phyloP scores from a whole-genome alignment of 805 yeast species.

The Candida pini region DNA sequence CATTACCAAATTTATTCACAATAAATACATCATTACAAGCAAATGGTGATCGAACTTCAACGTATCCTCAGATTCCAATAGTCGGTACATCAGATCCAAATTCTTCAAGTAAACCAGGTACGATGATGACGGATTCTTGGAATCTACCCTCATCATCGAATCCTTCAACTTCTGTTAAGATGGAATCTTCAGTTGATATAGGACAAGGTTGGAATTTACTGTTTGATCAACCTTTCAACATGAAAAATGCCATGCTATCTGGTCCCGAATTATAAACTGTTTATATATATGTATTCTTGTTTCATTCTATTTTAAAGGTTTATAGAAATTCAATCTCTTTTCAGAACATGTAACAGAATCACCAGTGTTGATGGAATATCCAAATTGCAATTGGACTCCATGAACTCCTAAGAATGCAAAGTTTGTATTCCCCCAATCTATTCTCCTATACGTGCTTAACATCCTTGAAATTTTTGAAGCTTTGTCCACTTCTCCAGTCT shows the following conservation, averaged over 20 bases:
- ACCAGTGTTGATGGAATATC: conserved; percentile 16
- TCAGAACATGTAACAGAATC: conserved; percentile 14
- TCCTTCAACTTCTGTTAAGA: conserved; percentile 4
- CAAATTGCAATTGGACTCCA: conserved; percentile 19
- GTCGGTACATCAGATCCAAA: too few species aligned
- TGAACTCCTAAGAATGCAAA: conserved; percentile 18
- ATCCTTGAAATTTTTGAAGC: conserved; percentile 15
- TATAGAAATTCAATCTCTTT: conserved; percentile 15
- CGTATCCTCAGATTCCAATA: too few species aligned
- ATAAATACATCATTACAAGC: too few species aligned
- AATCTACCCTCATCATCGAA: too few species aligned
- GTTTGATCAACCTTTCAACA: conserved; percentile 16
- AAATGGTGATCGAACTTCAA: too few species aligned
- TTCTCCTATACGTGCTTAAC: conserved; percentile 17
- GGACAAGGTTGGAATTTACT: conserved; percentile 14
- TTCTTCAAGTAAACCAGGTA: too few species aligned
- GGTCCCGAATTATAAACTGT: conserved; percentile 3
- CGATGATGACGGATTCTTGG: too few species aligned
- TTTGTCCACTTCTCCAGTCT: conserved; percentile 14
- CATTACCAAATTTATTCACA: too few species aligned
- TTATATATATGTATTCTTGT: neutral
- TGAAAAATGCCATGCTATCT: conserved; percentile 13
- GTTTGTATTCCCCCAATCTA: conserved; percentile 15
- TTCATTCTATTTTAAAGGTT: neutral
- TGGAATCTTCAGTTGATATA: too few species aligned